Base-by-base conservation (phyloP, 495 filamentous ascomycete species). In the Penicillium herquei region DNA sequence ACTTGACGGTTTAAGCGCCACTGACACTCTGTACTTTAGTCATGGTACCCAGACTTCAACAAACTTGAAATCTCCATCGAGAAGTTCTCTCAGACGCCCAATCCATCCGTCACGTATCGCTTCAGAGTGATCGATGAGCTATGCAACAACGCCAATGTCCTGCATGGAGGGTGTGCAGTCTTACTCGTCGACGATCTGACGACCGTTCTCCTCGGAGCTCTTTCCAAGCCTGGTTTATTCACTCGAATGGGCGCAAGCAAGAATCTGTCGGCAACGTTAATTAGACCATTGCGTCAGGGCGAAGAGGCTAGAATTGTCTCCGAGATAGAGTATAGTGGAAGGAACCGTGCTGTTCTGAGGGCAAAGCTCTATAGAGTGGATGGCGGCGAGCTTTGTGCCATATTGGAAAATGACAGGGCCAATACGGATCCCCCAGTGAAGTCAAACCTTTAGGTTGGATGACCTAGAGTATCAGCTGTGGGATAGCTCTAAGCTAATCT, bases 151-250 rank as follows among this genome's bases (percentile, higher is more conserved):
- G 39, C 39, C 14, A 14, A 26, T 34, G 17, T 21, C 8, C 39
- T 52, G 8, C 50, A 52, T 52, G 50, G 50, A 3, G 50, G 50
- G 5, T 43, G 39, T 31, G 30, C 31, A 12, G 50, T 33, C 18
- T 16, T 43, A 17, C 39, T 52, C 10, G 41, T 42, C 16, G 50
- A 52, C 18, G 50, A 52, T 17, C n/a, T 52, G 8, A 43, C 50
- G 7, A 43, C 50, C 12, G 39, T 52, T 32, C 50, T 52, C 6
- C 40, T 52, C 34, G 30, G 39, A 6, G 50, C 50, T 9, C 13
- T 52, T 52, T 52, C 50, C 4, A 18, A 44, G n/a, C 39, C 39
- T 6, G 39, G 50, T 14, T 31, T 43, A 7, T 52, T 39, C 35
- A 33, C 21, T 14, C 40, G 12, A 17, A 31, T 18, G 31, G 39